Evolutionary conservation across 2,329 filamentous ascomycete species (phyloP).

Genomic region (Cladophialophora psammophila): DNA sequence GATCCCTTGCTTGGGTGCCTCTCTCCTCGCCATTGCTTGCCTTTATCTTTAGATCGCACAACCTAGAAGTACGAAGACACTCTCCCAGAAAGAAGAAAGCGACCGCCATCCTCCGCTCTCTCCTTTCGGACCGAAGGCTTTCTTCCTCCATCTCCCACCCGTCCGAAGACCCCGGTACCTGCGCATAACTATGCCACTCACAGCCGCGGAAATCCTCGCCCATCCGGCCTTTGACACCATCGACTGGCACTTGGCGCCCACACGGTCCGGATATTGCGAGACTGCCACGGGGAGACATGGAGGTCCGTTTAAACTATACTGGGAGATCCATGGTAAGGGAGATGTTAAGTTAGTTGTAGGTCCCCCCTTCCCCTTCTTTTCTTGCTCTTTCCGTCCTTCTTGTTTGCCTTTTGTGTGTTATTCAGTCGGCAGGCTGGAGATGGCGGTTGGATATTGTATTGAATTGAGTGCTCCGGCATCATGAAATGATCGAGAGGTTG

Average conservation of each 20-base stretch:
- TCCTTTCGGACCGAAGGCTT: neutral
- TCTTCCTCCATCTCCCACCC: neutral
- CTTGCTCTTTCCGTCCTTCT: neutral
- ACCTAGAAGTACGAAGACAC: neutral
- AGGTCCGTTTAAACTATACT: slow-evolving; percentile 77
- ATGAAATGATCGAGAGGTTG: neutral
- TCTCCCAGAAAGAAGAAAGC: neutral
- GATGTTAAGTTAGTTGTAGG: slow-evolving; percentile 75
- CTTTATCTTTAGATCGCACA: neutral
- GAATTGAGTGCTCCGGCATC: too few species aligned
- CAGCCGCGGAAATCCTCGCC: slow-evolving; percentile 44
- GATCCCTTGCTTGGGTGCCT: neutral
- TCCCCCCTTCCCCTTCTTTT: slow-evolving; percentile 39
- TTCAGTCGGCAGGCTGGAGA: neutral
- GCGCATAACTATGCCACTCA: slow-evolving; percentile 41
- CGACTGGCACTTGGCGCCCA: slow-evolving; percentile 64
- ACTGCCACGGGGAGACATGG: slow-evolving; percentile 72
- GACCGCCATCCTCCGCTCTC: neutral
- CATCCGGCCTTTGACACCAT: slow-evolving; percentile 46
- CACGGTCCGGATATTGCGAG: slow-evolving; percentile 64
- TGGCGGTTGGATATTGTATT: neutral
- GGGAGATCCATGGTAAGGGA: slow-evolving; percentile 80
- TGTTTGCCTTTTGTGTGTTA: neutral
- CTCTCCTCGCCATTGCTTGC: neutral
- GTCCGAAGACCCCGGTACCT: too few species aligned